phyloP scores from a whole-genome alignment of 345 rosid genomes.

The Geranium rotundifolium region DNA sequence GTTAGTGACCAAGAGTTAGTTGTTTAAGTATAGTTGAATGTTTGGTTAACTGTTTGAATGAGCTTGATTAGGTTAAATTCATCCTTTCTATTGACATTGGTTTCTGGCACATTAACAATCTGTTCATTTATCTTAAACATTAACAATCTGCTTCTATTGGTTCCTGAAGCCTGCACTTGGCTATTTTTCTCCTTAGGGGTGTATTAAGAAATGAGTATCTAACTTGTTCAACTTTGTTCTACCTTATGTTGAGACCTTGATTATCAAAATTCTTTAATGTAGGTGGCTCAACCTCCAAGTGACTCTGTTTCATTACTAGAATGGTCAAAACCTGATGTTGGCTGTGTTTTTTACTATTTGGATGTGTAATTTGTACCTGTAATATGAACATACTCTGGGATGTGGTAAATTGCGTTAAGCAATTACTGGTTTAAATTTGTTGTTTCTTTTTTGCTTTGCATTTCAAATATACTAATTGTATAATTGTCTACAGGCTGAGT shows the following conservation, averaged over 20 bases:
- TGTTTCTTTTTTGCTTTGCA: no score
- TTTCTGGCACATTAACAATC: neutral
- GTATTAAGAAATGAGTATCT: neutral
- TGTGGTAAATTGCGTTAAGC: neutral
- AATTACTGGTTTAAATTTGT: constrained; percentile 1
- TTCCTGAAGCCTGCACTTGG: neutral
- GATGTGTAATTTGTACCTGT: neutral
- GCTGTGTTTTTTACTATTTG: neutral
- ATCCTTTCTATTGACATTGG: neutral
- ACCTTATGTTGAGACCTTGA: neutral
- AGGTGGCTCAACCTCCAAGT: constrained; percentile 79
- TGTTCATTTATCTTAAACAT: no score
- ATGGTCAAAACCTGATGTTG: neutral
- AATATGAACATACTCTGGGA: neutral
- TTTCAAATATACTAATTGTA: constrained; percentile 9
- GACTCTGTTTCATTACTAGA: constrained; percentile 44
- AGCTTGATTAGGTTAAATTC: neutral
- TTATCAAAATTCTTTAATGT: constrained; percentile 1
- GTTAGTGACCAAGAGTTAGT: neutral
- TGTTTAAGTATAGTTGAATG: no score
- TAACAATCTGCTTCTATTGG: neutral
- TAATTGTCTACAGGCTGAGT: constrained; percentile 47
- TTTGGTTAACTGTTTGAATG: neutral
- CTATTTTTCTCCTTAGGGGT: neutral
- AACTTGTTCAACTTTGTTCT: neutral